These are phyloP conservation scores for Phalaenopsis aphrodite DNA, from an alignment of 106 monocot genomes.

Conservation along the genomic window DNA sequence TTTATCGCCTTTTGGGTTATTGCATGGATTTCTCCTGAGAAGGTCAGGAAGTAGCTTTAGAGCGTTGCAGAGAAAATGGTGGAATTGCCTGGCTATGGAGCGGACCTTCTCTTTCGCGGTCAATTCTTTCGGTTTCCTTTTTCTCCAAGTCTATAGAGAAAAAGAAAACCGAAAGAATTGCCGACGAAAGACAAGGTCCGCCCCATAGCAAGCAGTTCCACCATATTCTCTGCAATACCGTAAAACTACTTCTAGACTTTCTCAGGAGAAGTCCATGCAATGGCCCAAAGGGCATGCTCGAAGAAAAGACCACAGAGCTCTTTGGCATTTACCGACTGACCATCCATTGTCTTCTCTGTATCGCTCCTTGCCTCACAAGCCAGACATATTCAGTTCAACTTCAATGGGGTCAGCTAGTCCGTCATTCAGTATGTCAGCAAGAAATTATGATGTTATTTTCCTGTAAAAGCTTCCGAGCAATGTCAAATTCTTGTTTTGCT, in stretches of 20 bases:
- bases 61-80: conserved; percentile 44
- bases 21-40: conserved; percentile 11
- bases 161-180: conserved; percentile 10
- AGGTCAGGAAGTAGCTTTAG: conserved; percentile 42
- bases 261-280: conserved; percentile 11
- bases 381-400: conserved; percentile 45
- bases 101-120: conserved; percentile 18
- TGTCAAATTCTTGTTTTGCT: too few relatives aligned
- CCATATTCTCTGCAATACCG: conserved; percentile 41
- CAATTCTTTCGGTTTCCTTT: conserved; percentile 10
- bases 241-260: conserved; percentile 40
- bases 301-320: conserved; percentile 22
- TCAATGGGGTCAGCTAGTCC: conserved; percentile 39
- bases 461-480: too few relatives aligned
- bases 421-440: conserved; percentile 21
- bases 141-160: conserved; percentile 13
- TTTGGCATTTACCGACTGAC: conserved; percentile 38
- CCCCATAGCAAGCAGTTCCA: conserved; percentile 48
- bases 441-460: too few relatives aligned
- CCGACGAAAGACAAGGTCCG: conserved; percentile 20
- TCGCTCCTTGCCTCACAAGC: conserved; percentile 45
- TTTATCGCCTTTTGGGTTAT: background rate
- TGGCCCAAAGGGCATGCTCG: background rate
- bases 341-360: conserved; percentile 46
- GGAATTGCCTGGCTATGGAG: conserved; percentile 51